Percentiles rank a stretch among this genome's conserved stretches.
phyloP scores from a whole-genome alignment of 495 filamentous ascomycete species.

The Pseudevernia furfuracea region DNA sequence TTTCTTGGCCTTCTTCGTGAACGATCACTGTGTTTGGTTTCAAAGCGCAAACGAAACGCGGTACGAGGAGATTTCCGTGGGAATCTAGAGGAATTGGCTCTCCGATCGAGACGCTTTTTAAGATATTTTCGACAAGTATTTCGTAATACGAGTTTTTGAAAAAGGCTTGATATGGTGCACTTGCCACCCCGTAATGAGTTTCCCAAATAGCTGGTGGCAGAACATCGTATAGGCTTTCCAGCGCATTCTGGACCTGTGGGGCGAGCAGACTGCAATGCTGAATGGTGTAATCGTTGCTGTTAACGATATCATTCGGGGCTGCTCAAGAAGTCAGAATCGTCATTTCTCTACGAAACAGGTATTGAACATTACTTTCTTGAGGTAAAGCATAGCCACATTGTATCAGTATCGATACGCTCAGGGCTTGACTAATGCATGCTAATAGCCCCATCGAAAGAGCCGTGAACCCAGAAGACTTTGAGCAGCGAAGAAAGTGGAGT shows the following conservation, averaged over 20 bases:
- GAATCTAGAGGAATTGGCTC: neutral
- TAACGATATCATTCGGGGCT: neutral
- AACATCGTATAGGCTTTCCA: neutral
- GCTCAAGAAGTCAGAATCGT: neutral
- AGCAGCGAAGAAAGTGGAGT: neutral
- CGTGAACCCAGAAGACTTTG: neutral
- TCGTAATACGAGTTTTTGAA: neutral
- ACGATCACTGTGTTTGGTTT: neutral
- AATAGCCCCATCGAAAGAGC: neutral
- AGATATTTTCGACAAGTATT: neutral
- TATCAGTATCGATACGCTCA: neutral
- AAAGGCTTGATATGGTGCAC: neutral
- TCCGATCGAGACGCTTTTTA: neutral
- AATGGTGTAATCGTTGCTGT: neutral
- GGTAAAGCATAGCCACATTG: neutral
- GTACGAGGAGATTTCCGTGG: neutral
- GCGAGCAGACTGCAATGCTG: neutral
- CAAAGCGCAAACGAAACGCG: neutral
- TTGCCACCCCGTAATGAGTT: neutral
- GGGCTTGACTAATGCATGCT: neutral
- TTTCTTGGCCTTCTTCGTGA: neutral
- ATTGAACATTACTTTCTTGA: neutral
- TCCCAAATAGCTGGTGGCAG: neutral
- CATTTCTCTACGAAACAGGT: neutral
- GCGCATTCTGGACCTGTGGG: neutral